Evolutionary conservation across 2,329 filamentous ascomycete genomes (phyloP), one percentile per base, ranked within the genome.

Genomic region (Tolypocladium album): DNA sequence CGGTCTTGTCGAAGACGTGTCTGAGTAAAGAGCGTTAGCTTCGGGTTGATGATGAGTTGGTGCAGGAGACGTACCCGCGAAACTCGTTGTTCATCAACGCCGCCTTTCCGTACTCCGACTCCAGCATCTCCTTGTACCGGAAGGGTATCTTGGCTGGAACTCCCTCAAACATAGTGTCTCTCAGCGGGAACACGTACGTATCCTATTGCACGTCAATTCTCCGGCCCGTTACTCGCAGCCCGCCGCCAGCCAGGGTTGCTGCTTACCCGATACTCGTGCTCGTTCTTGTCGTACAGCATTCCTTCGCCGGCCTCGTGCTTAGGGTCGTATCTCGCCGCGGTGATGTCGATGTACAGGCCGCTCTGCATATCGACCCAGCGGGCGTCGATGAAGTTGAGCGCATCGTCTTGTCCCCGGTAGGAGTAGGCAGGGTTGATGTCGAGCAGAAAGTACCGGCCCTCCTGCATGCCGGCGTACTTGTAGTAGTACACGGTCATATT

Each of bases 151-250:
- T 85, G 55, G 82, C 87, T 0, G 79, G 75, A 0, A 85, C 79
- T 0, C 85, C 86, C 67, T 91, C 88, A 60, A 89, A 91, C 1
- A 77, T 80, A 1, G 85, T 88, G 61, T 85, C 80, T n/a, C 85
- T 78, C 67, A 92, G 75, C 0, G 88, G 88, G 67, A 85, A 90
- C 13, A 92, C 75, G 59, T 88, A 80, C 0, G 77, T 79, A 60
- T 82, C 79, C 76, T 81, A 50, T 4, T 1, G 11, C 12, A 9
- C 22, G 40, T 61, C 45, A 61, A 47, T n/a, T 7, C 13, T 31
- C 22, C 2, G 15, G n/a, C 6, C 57, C 58, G 13, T 7, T 13
- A 13, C 4, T 20, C 12, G 4, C 8, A 24, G 40, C n/a, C 5
- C 8, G 20, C 36, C 11, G 6, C 4, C 15, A 15, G 15, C 1